These are phyloP conservation scores for Gorgonomyces haynaldii DNA, from an alignment of 192 early-diverging fungal species.

Conservation along the genomic window DNA sequence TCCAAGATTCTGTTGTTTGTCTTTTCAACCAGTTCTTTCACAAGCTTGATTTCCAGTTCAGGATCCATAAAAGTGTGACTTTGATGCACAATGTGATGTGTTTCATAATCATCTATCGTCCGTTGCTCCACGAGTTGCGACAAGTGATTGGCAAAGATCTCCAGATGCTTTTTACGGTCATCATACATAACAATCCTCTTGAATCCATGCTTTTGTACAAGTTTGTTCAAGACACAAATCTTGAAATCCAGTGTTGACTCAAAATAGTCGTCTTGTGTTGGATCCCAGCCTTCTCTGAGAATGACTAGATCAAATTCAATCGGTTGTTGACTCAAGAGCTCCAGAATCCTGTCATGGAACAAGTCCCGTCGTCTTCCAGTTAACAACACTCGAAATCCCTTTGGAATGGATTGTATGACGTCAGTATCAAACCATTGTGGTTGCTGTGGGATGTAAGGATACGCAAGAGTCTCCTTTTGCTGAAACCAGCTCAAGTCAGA, in stretches of 20 bases:
- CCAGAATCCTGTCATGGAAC: constrained; percentile 27
- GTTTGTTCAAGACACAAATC: constrained; percentile 19
- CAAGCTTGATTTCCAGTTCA: constrained; percentile 24
- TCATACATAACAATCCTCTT: constrained; percentile 27
- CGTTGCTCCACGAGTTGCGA: too few relatives aligned
- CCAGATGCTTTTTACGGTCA: constrained; percentile 30
- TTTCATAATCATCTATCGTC: too few relatives aligned
- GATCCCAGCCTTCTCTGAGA: constrained; percentile 29
- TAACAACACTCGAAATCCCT: constrained; percentile 17
- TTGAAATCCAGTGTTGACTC: constrained; percentile 40
- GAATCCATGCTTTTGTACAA: constrained; percentile 20
- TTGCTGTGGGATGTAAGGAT: constrained; percentile 31
- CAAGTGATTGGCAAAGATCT: constrained; percentile 19
- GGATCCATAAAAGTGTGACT: too few relatives aligned
- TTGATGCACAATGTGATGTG: too few relatives aligned
- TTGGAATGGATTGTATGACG: not conserved
- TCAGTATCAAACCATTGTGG: constrained; percentile 2
- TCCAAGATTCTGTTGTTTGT: constrained; percentile 29
- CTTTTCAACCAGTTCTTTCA: constrained; percentile 24
- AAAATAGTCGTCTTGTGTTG: not conserved
- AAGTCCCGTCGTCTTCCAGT: constrained; percentile 35
- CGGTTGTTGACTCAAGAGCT: constrained; percentile 14
- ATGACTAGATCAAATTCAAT: constrained; percentile 32
- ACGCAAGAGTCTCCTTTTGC: constrained; percentile 24
- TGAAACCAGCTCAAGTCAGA: constrained; percentile 40